Percentiles rank a stretch among this genome's conserved stretches.
phyloP scores from a whole-genome alignment of 352 stramenopile species.

The Pythium sp. region DNA sequence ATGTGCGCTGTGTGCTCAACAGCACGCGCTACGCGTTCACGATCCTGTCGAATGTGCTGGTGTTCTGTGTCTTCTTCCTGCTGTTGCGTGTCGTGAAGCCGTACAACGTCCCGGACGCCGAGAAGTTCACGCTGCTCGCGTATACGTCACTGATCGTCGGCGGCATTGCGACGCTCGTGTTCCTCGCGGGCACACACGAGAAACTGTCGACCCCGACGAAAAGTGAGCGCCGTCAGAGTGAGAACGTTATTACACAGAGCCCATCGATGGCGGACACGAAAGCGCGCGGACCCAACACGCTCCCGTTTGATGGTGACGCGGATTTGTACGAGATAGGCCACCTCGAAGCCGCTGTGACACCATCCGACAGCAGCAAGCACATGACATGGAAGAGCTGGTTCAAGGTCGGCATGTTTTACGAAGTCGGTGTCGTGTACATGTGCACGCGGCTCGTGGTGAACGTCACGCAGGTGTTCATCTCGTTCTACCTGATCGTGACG shows the following conservation, averaged over 20 bases:
- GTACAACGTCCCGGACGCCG: conserved; percentile 56
- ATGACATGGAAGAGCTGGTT: conserved; percentile 85
- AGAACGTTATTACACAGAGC: conserved; percentile 33
- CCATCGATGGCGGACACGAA: conserved; percentile 54
- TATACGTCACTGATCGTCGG: conserved; percentile 72
- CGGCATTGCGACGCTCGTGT: conserved; percentile 55
- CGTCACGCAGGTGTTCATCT: conserved; percentile 86
- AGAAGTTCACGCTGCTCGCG: conserved; percentile 77
- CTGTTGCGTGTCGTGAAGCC: conserved; percentile 56
- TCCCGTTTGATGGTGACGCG: conserved; percentile 59
- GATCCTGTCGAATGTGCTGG: conserved; percentile 85
- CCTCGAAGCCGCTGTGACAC: conserved; percentile 14
- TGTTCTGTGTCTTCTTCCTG: conserved; percentile 79
- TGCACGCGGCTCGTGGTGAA: conserved; percentile 85
- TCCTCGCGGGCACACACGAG: conserved; percentile 69
- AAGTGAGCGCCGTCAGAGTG: conserved; percentile 23
- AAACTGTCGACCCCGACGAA: conserved; percentile 31
- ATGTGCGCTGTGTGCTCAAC: conserved; percentile 79
- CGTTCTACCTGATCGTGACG: conserved; percentile 84
- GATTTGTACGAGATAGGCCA: conserved; percentile 26
- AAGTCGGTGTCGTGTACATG: conserved; percentile 86
- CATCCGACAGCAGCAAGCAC: conserved; percentile 21
- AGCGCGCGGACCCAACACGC: conserved; percentile 34
- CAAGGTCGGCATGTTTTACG: conserved; percentile 78
- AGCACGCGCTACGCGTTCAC: conserved; percentile 83